Evolutionary conservation across 164 flowering plant genomes (phyloP), one percentile per base, ranked within the genome.

Genomic region (Magnolia officinalis): DNA sequence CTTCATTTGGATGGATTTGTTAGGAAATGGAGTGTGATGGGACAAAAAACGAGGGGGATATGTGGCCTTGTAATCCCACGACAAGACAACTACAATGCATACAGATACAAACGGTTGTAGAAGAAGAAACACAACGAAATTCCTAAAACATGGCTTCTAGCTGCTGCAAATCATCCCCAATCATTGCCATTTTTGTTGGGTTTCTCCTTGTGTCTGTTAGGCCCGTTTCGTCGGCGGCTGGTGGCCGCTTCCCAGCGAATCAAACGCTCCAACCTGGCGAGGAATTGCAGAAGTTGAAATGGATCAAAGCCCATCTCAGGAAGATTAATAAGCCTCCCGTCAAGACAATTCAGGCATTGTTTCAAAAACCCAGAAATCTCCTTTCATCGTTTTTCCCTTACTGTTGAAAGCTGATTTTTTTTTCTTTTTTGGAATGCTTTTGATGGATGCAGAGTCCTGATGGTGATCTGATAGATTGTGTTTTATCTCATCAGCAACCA

Each of bases 381-480:
- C 68, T 37, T 67, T n/a, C 55, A 66, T 16, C 45, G 51, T 20
- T 75, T 26, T 81, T 74, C 61, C 9, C n/a, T 58, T 55, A 24
- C 20, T 58, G 65, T 72, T 20, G 71, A n/a, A 20, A 21, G 9
- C 63, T 71, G 73, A 71, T 24, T 50, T 18, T 29, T 20, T 10
- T 10, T 68, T 45, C 4, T 68, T 13, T 11, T 24, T 31, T 13
- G 70, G 14, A n/a, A 21, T 68, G 6, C 24, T 24, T 13, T 68
- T 9, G 20, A 68, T 37, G 49, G 31, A 50, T 81, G 79, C 87
- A 96, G 99, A 96, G 99, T 79, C 90, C 97, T 16, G 99, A 96
- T 85, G 99, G 99, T 51, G 99, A 96, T 87, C 68, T 89, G 23
- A 90, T 96, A 72, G 96, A 96, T 76, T 96, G 99, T 84, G 95